Evolutionary conservation across 169 alveolate species (phyloP).

Genomic region (Perkinsus chesapeaki): DNA sequence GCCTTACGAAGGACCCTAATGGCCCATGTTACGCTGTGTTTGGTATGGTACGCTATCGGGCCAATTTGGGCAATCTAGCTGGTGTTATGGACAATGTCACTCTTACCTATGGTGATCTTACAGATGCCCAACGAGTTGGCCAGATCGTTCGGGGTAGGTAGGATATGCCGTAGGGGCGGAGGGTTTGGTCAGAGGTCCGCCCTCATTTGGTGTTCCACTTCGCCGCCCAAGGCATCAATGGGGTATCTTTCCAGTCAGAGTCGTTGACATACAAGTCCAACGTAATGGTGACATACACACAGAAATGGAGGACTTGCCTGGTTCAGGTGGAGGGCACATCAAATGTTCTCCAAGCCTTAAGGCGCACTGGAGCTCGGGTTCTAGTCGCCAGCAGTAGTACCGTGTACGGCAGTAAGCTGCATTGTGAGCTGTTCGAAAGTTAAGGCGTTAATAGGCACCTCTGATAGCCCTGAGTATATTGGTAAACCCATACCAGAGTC

Average conservation of each 20-base stretch:
- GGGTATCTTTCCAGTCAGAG: constrained; percentile 13
- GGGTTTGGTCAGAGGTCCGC: background rate
- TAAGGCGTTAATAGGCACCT: background rate
- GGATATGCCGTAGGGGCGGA: background rate
- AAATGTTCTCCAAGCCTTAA: background rate
- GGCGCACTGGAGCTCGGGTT: background rate
- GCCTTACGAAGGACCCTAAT: background rate
- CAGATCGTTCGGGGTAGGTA: background rate
- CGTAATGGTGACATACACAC: background rate
- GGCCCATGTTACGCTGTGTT: background rate
- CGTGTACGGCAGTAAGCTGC: background rate
- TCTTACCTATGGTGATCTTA: background rate
- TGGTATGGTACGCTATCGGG: background rate
- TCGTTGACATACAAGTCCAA: background rate
- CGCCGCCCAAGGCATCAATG: constrained; percentile 18
- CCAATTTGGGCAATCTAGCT: background rate
- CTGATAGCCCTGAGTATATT: background rate
- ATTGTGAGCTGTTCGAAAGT: background rate
- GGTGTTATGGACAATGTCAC: background rate
- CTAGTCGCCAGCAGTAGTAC: constrained; percentile 6
- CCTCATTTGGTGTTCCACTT: constrained; percentile 9
- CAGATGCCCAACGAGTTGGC: background rate
- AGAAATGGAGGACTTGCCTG: background rate
- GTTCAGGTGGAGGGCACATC: background rate
- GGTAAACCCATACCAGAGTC: constrained; percentile 8